Conservation (phyloP, 148 eudicot genomes). For the Rhododendron simsii region DNA sequence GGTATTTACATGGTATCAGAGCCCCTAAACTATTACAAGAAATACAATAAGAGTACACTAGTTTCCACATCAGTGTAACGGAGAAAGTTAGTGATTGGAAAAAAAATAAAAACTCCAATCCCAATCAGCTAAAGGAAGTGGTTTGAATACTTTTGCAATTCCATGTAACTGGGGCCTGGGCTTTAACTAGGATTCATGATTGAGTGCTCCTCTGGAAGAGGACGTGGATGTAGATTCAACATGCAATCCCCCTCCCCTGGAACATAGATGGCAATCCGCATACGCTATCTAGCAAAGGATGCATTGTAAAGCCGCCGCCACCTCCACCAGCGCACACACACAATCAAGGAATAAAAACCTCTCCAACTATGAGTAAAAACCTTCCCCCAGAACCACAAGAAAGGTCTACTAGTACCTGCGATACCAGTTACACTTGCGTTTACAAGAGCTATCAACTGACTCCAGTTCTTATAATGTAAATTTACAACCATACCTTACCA, state of each 20-base stretch:
- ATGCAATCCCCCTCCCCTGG: not conserved
- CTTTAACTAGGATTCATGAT: not conserved
- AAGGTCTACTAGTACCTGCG: not conserved
- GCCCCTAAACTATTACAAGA: too few relatives aligned
- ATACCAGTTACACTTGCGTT: not conserved
- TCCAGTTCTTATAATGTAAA: not conserved
- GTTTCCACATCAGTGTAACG: not conserved
- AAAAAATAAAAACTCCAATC: not conserved
- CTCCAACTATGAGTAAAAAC: not conserved
- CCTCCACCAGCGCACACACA: not conserved
- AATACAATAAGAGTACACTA: too few relatives aligned
- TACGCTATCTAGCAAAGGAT: not conserved
- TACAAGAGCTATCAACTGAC: not conserved
- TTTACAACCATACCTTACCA: slow-evolving; percentile 60
- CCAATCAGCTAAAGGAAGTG: not conserved
- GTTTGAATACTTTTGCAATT: not conserved
- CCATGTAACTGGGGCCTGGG: not conserved
- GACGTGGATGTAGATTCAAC: not conserved
- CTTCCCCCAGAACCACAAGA: not conserved
- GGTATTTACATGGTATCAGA: too few relatives aligned
- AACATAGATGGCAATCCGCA: not conserved
- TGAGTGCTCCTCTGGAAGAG: not conserved
- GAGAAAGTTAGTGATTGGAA: not conserved
- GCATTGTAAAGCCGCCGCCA: not conserved
- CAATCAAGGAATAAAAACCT: not conserved